Evolutionary conservation across 352 stramenopile genomes (phyloP).

Genomic region (Phytophthora sp.): DNA sequence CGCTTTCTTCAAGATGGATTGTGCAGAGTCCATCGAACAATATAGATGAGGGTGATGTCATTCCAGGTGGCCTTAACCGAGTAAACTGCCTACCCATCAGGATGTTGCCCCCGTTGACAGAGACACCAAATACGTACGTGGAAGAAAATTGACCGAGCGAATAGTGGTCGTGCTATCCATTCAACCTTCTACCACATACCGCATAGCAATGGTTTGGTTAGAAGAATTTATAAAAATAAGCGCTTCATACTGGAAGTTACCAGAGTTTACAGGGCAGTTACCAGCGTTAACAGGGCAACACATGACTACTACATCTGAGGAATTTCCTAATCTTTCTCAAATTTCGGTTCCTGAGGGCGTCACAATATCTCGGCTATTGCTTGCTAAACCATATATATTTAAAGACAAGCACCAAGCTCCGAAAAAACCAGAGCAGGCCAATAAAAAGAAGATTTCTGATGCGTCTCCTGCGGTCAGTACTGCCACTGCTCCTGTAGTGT

Average conservation of each 20-base stretch:
- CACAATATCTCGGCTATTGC: background rate
- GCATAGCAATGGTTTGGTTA: background rate
- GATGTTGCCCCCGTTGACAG: background rate
- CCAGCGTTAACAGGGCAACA: too few relatives aligned
- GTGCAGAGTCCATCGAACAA: background rate
- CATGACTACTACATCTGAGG: too few relatives aligned
- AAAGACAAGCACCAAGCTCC: background rate
- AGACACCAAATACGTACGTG: background rate
- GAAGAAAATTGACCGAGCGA: background rate
- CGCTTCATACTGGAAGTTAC: background rate
- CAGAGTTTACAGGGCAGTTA: background rate
- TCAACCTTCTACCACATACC: slow-evolving; percentile 3
- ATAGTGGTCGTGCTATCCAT: slow-evolving; percentile 2
- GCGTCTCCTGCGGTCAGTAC: too few relatives aligned
- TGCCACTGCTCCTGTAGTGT: background rate
- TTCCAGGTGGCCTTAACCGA: background rate
- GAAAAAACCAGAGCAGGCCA: background rate
- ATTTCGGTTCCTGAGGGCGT: background rate
- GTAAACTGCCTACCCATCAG: background rate
- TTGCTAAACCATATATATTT: background rate
- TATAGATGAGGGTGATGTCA: slow-evolving; percentile 1
- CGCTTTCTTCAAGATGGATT: background rate
- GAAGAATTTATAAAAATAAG: background rate
- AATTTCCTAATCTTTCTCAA: background rate
- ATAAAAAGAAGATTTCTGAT: background rate